Conservation (phyloP, 176 grass and related monocot species). For the Luzula sylvatica region DNA sequence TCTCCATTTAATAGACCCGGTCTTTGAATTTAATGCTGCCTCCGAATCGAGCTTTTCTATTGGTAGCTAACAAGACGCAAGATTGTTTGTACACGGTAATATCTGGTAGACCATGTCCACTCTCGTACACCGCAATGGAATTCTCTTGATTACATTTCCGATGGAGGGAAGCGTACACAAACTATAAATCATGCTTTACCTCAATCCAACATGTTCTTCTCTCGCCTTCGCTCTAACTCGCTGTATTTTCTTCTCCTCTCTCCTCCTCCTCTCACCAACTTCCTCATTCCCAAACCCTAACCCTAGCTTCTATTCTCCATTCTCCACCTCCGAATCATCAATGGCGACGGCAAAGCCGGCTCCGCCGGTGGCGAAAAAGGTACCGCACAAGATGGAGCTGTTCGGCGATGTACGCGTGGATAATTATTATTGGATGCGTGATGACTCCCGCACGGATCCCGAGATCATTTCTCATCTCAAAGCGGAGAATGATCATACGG, state of each 20-base stretch:
- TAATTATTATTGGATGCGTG: slow-evolving; percentile 92
- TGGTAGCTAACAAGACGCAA: too few species aligned
- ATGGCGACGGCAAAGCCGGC: slow-evolving; percentile 11
- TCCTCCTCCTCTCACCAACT: neutral
- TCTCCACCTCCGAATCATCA: slow-evolving; percentile 14
- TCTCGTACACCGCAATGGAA: too few species aligned
- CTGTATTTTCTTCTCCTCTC: neutral
- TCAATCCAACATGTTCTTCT: neutral
- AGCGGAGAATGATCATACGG: slow-evolving; percentile 67
- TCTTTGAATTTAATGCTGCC: too few species aligned
- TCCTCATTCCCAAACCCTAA: neutral
- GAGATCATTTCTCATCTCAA: slow-evolving; percentile 54
- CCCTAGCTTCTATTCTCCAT: neutral
- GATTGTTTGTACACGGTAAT: too few species aligned
- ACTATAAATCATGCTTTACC: too few species aligned
- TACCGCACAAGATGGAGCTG: slow-evolving; percentile 44
- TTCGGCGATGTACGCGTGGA: slow-evolving; percentile 71
- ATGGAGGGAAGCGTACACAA: too few species aligned
- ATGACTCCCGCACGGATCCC: slow-evolving; percentile 59
- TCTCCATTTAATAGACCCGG: too few species aligned
- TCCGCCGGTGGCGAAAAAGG: slow-evolving; percentile 54
- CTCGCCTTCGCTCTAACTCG: neutral
- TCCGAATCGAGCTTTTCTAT: too few species aligned
- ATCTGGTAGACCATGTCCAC: too few species aligned
- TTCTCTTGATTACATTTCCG: too few species aligned